Conservation (phyloP, 306 rosid genomes). For the Cucurbita argyrosperma region DNA sequence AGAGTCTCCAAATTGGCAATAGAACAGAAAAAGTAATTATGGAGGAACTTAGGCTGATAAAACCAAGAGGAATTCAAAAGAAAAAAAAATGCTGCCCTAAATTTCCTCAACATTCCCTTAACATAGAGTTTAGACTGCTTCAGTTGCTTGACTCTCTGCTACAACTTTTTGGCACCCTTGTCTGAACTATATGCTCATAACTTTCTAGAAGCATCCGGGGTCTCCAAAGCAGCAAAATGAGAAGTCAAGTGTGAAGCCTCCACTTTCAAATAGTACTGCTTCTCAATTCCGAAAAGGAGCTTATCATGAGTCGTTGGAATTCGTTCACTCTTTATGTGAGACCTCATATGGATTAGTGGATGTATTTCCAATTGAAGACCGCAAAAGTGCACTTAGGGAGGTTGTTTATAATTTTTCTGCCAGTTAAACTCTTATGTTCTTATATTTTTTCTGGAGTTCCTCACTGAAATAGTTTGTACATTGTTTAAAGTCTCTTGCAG, state of each 20-base stretch:
- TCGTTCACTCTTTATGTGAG: conserved; percentile 88
- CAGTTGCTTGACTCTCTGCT: not conserved
- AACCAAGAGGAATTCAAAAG: not conserved
- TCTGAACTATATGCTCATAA: not conserved
- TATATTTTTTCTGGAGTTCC: not conserved
- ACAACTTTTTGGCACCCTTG: not conserved
- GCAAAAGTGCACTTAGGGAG: conserved; percentile 90
- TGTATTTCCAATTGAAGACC: conserved; percentile 93
- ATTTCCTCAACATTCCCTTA: not conserved
- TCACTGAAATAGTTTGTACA: conserved; percentile 2
- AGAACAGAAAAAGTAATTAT: not conserved
- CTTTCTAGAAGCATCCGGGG: conserved; percentile 55
- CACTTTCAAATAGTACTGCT: conserved; percentile 46
- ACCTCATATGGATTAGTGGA: conserved; percentile 93
- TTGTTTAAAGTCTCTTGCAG: conserved; percentile 63
- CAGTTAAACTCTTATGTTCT: not conserved
- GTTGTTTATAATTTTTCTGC: conserved; percentile 27
- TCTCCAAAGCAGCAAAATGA: conserved; percentile 62
- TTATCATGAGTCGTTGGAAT: conserved; percentile 76
- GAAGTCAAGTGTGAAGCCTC: conserved; percentile 63
- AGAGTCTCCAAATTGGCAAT: not conserved
- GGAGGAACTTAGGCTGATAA: not conserved
- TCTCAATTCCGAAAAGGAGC: conserved; percentile 84
- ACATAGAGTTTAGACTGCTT: not conserved
- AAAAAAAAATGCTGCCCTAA: not conserved